Evolutionary conservation across 768 basidiomycete species (phyloP).

Genomic region (Lactifluus pinguis): DNA sequence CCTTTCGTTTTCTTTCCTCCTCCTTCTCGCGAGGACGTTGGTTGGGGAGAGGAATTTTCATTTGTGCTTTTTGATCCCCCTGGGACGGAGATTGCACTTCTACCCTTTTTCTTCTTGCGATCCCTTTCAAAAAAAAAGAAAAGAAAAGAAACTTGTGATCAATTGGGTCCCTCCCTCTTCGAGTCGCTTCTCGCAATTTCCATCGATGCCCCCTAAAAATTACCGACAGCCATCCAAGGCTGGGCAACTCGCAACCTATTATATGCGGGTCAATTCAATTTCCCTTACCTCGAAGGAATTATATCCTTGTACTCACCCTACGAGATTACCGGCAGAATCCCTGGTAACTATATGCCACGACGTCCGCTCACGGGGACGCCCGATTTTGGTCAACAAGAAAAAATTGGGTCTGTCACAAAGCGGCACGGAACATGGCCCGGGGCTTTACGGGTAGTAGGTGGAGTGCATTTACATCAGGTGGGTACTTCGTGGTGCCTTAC

Average conservation of each 20-base stretch:
- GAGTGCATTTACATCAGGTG: neutral
- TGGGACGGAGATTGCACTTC: constrained; percentile 12
- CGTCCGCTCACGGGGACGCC: neutral
- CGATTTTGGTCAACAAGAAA: neutral
- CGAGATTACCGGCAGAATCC: constrained; percentile 5
- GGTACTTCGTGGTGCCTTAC: neutral
- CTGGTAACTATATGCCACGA: neutral
- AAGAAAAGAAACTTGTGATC: neutral
- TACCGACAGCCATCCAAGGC: constrained; percentile 3
- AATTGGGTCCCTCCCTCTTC: neutral
- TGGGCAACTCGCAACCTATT: constrained; percentile 5
- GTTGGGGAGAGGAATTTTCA: neutral
- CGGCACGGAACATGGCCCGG: neutral
- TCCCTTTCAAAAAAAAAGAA: neutral
- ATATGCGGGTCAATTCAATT: constrained; percentile 5
- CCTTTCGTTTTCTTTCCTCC: neutral
- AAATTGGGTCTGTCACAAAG: neutral
- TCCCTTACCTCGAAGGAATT: neutral
- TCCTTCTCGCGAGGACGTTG: neutral
- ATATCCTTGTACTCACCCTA: neutral
- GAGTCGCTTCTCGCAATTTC: constrained; percentile 6
- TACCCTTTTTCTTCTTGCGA: neutral
- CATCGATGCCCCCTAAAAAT: constrained; percentile 1
- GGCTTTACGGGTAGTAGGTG: neutral
- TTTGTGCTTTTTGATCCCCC: neutral